Evolutionary conservation across 139 green algal genomes (phyloP), one percentile per base, ranked within the genome.

Genomic region (Chlorella sp.): DNA sequence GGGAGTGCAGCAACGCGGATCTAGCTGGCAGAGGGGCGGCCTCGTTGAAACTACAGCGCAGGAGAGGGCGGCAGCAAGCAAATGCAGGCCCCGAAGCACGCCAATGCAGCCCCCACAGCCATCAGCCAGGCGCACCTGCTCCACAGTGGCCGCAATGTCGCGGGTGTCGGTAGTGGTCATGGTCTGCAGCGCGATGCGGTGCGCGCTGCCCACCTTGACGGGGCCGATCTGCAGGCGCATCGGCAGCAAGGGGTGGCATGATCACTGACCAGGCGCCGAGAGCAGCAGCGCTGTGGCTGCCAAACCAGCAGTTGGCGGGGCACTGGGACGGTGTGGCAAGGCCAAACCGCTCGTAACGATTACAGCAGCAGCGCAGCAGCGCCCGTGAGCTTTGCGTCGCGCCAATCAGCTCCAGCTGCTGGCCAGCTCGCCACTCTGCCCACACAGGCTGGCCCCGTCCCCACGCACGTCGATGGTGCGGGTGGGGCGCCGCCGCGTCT

Each of bases 141-240:
- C 95, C 17, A 99, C 97, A 18, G 97, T 99, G 7, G 81, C 92
- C 69, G 95, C 82, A 17, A 99, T 90, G 85, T 99, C 91, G 11
- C 94, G 82, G 0, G 97, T 99, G 91, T 99, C 96, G 9, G 97
- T 98, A 1, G 97, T 99, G 28, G 96, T 99, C 97, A 99, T 99
- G 63, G 97, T 99, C 90, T 99, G 97, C 71, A 98, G 88, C 1
- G 94, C 94, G 80, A 99, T 95, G 12, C 88, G 90, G 91, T 99
- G 97, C 30, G 97, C 91, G 85, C 93, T 96, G 71, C 97, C 97
- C 1, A 99, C 91, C 44, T 94, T 92, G 39, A 99, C 96, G 21
- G 96, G 95, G 62, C 97, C 97, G 89, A 98, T 95, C 94, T 97
- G 90, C 87, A 89, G 18, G 41, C 7, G 72, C 44, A n/a, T 16